Evolutionary conservation across 139 green algal species (phyloP).

Genomic region (Zygnema cylindricum): DNA sequence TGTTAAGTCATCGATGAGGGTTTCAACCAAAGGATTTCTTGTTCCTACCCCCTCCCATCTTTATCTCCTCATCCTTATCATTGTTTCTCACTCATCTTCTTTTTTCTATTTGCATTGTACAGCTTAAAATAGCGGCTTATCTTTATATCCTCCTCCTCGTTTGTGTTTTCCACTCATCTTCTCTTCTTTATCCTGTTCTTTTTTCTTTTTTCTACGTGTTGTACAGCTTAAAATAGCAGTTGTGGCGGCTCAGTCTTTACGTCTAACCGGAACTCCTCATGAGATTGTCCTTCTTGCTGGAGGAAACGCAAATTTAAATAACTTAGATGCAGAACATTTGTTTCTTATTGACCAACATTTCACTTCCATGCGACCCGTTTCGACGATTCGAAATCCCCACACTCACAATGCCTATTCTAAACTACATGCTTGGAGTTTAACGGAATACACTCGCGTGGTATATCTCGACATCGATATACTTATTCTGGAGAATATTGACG

Average conservation of each 20-base stretch:
- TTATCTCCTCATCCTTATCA: too few relatives aligned
- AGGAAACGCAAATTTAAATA: constrained; percentile 9
- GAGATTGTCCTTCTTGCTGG: constrained; percentile 31
- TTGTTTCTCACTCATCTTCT: too few relatives aligned
- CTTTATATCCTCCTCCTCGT: too few relatives aligned
- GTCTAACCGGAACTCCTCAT: constrained; percentile 21
- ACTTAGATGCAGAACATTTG: not conserved
- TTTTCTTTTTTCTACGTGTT: not conserved
- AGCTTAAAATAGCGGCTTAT: too few relatives aligned
- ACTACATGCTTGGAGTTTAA: constrained; percentile 38
- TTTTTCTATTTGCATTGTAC: too few relatives aligned
- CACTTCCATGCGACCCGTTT: constrained; percentile 8
- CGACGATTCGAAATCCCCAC: constrained; percentile 30
- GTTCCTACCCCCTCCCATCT: too few relatives aligned
- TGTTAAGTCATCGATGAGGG: too few relatives aligned
- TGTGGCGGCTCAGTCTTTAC: not conserved
- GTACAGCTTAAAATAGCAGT: not conserved
- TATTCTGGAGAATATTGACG: constrained; percentile 18
- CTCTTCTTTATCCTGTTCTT: not conserved
- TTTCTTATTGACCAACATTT: constrained; percentile 11
- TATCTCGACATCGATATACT: constrained; percentile 41
- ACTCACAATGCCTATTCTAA: constrained; percentile 11
- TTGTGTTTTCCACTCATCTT: not conserved
- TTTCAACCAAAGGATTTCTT: too few relatives aligned
- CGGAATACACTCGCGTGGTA: constrained; percentile 40